Evolutionary conservation across 2,329 filamentous ascomycete genomes (phyloP).

Genomic region (Aspergillus transmontanensis): DNA sequence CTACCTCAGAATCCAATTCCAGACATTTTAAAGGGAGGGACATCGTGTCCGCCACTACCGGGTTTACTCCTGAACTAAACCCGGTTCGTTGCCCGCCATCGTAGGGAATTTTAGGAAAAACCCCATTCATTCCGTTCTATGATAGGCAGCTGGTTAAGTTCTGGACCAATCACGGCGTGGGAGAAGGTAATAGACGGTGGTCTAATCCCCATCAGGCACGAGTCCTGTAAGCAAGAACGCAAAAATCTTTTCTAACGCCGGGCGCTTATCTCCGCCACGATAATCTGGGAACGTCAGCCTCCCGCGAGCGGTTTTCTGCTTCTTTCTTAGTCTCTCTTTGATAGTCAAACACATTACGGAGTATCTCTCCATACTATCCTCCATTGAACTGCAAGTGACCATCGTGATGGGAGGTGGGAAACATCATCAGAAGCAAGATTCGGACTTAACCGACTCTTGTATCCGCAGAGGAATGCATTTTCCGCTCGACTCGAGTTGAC

Average conservation of each 20-base stretch:
- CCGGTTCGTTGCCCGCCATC: background rate
- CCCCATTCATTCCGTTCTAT: background rate
- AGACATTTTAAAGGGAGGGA: background rate
- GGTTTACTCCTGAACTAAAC: background rate
- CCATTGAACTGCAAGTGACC: background rate
- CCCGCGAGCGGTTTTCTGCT: no score
- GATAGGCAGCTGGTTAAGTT: background rate
- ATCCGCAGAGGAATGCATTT: background rate
- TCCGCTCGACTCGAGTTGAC: background rate
- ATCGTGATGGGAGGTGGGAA: background rate
- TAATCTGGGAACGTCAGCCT: background rate
- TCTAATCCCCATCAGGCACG: no score
- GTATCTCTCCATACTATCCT: background rate
- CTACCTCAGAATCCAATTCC: background rate
- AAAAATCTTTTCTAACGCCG: background rate
- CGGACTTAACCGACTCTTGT: background rate
- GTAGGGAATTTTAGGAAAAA: background rate
- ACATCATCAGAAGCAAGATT: background rate
- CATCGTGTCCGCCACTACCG: background rate
- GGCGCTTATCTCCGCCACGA: slow-evolving; percentile 1
- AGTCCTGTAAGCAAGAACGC: background rate
- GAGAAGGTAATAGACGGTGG: no score
- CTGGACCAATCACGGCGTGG: no score
- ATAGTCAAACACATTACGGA: no score
- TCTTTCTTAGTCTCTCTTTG: no score